Percentiles rank a stretch among this genome's conserved stretches.
Evolutionary conservation across 2,329 filamentous ascomycete genomes (phyloP).

Genomic region (Microdochium nivale): DNA sequence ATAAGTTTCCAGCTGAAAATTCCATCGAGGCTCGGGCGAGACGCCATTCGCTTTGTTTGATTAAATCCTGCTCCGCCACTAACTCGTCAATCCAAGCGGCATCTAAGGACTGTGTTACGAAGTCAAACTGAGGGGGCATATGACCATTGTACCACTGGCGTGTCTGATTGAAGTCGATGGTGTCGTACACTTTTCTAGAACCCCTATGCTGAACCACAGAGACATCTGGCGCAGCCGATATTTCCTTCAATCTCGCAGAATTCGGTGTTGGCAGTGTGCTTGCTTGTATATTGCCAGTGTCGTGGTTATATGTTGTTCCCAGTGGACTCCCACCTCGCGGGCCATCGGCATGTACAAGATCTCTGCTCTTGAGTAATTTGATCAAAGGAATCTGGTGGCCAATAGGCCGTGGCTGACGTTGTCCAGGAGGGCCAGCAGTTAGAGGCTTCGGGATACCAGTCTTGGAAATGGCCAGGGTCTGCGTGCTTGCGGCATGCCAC

Average conservation of each 20-base stretch:
- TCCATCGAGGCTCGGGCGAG: background rate
- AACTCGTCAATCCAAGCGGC: conserved; percentile 14
- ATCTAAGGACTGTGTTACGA: conserved; percentile 4
- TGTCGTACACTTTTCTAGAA: conserved; percentile 5
- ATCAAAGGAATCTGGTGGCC: conserved; percentile 10
- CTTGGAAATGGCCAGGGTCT: conserved; percentile 16
- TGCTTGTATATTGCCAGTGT: no score
- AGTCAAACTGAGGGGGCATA: conserved; percentile 20
- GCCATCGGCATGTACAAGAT: no score
- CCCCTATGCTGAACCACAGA: conserved; percentile 3
- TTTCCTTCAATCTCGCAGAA: conserved; percentile 12
- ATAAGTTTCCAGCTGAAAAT: background rate
- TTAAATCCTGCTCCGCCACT: conserved; percentile 8
- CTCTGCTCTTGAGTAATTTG: background rate
- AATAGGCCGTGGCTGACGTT: conserved; percentile 38
- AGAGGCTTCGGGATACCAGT: conserved; percentile 38
- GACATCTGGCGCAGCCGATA: conserved; percentile 8
- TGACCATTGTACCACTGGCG: conserved; percentile 19
- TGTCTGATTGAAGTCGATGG: conserved; percentile 16
- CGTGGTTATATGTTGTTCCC: background rate
- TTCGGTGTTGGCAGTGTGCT: background rate
- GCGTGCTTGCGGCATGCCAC: conserved; percentile 7
- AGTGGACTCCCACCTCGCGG: conserved; percentile 2
- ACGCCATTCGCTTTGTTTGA: background rate
- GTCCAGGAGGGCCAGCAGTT: conserved; percentile 46